Evolutionary conservation across 805 yeast genomes (phyloP), one percentile per base, ranked within the genome.

Genomic region (Suhomyces sp.): DNA sequence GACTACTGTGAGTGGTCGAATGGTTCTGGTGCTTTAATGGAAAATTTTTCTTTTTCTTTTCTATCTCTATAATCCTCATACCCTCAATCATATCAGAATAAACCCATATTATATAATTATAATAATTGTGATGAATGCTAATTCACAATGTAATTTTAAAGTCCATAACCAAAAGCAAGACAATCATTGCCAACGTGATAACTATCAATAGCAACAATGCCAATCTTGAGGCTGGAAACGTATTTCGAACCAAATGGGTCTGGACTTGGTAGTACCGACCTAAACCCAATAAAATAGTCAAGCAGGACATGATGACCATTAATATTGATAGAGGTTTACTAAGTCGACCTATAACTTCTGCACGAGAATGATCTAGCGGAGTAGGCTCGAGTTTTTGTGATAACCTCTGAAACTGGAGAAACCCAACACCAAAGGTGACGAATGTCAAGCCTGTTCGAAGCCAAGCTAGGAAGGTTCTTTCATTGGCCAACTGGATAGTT

Each of bases 401-500:
- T 8, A 60, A 20, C 13, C 51, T 36, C 33, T 44, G 43, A 29
- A 58, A 47, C 39, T 58, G 65, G 9, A 51, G 32, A 20, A 54
- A 46, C 2, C 48, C 54, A 12, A 60, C 39, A 0, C 51, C 50
- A 20, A 60, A 40, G 6, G 56, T 44, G 4, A 58, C 25, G 31
- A 60, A 57, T 6, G 48, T 35, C 10, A 45, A 6, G 1, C 54
- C 50, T 0, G 62, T 51, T 31, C 65, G 31, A 13, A 54, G 35
- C 65, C 65, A 60, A 4, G 59, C 47, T 6, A 62, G 45, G 19
- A 60, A 39, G 7, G 68, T 60, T 19, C 66, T 39, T 36, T 62
- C 66, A 38, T 60, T 60, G 23, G 68, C 63, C 40, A 62, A 18
- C 33, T 28, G 13, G 20, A 18, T 17, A 9, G 31, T 17, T 28